A percentile compares a stretch with the other conserved stretches of the same genome.
Evolutionary conservation across 2,329 filamentous ascomycete genomes (phyloP).

Genomic region (Grosmannia penicillata): DNA sequence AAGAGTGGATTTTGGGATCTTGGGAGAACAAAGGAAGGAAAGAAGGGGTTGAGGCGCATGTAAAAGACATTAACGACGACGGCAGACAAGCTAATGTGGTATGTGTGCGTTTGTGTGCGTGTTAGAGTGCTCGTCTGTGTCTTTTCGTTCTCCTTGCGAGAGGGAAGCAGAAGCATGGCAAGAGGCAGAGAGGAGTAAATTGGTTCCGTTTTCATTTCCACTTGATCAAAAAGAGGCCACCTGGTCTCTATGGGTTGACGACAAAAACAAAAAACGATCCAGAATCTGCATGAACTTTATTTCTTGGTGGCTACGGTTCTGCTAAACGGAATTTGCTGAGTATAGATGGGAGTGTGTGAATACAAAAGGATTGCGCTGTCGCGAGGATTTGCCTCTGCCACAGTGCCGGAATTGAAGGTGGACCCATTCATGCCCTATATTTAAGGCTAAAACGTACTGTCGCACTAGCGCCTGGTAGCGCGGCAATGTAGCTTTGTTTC

Average conservation of each 20-base stretch:
- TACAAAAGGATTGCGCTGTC: too few species aligned
- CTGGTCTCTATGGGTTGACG: neutral
- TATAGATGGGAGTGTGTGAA: too few species aligned
- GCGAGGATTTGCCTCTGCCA: too few species aligned
- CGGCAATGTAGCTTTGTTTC: neutral
- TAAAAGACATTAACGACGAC: neutral
- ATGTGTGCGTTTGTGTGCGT: neutral
- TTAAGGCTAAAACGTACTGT: too few species aligned
- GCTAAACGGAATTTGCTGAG: too few species aligned
- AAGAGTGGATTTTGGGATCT: neutral
- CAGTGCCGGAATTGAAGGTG: too few species aligned
- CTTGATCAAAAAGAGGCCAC: neutral
- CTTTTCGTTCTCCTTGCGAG: neutral
- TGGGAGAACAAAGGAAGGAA: constrained; percentile 1
- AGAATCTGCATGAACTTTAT: neutral
- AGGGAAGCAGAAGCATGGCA: neutral
- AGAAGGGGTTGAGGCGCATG: constrained; percentile 1
- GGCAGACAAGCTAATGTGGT: neutral
- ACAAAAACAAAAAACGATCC: too few species aligned
- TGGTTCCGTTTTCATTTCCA: neutral
- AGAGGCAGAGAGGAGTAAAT: neutral
- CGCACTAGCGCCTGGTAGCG: too few species aligned
- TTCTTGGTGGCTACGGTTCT: neutral
- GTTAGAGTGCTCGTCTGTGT: neutral
- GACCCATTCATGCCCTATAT: too few species aligned